Conservation (phyloP, 495 filamentous ascomycete species). For the Penicillium nucicola region DNA sequence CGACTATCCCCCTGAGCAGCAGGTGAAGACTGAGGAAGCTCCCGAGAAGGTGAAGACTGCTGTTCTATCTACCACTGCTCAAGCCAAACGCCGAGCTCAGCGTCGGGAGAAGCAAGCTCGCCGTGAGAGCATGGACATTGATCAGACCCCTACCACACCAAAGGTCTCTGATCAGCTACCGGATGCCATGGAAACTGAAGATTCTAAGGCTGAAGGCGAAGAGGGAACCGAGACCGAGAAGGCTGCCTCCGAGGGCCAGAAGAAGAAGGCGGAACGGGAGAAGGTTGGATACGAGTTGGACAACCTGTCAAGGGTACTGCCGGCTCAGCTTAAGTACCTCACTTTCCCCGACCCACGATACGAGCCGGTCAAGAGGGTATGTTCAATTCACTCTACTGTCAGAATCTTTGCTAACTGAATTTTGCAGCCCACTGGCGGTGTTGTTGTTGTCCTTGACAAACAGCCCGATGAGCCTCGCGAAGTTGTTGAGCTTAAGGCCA, state of each 20-base stretch:
- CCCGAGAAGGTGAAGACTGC: constrained; percentile 94
- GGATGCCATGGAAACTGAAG: constrained; percentile 91
- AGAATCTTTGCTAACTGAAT: constrained; percentile 39
- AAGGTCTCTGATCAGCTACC: constrained; percentile 61
- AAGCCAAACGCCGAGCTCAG: constrained; percentile 88
- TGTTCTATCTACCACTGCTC: constrained; percentile 92
- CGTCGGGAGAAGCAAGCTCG: constrained; percentile 70
- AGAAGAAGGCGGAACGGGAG: constrained; percentile 92
- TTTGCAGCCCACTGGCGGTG: constrained; percentile 82
- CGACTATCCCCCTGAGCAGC: constrained; percentile 95
- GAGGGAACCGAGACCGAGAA: constrained; percentile 66
- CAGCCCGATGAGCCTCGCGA: constrained; percentile 72
- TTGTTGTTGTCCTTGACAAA: constrained; percentile 85
- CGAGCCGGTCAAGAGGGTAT: constrained; percentile 92
- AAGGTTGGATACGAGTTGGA: constrained; percentile 94
- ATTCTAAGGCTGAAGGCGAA: constrained; percentile 56
- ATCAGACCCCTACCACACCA: constrained; percentile 70
- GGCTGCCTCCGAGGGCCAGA: constrained; percentile 50
- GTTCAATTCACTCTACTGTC: constrained; percentile 21
- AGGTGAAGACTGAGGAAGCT: constrained; percentile 89
- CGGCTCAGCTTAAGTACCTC: constrained; percentile 91
- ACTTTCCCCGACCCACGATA: constrained; percentile 83
- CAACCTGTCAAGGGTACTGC: constrained; percentile 95
- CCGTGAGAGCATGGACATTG: constrained; percentile 83
- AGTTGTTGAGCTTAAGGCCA: constrained; percentile 81